Percentiles rank a stretch among this genome's conserved stretches.
These are phyloP conservation scores for Suhomyces coccinellae DNA, from an alignment of 1,139 yeast species.

Conservation along the genomic window DNA sequence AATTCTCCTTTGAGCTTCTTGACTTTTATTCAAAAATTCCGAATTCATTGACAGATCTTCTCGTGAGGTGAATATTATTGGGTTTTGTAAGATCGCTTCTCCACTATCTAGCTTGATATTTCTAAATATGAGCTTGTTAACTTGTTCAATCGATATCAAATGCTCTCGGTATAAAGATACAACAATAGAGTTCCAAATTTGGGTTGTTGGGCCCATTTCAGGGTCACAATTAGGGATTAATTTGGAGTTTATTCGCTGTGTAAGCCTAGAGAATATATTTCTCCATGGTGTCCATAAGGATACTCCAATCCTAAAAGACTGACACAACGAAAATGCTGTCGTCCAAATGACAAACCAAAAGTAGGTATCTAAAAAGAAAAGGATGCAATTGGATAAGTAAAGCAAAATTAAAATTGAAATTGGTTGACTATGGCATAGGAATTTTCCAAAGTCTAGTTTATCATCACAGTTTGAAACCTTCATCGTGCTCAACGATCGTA, in stretches of 20 bases:
- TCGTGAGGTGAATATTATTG: slow-evolving; percentile 71
- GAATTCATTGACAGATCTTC: slow-evolving; percentile 53
- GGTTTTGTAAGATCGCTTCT: slow-evolving; percentile 42
- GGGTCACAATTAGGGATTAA: slow-evolving; percentile 36
- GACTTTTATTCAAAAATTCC: slow-evolving; percentile 52
- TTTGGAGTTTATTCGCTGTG: slow-evolving; percentile 55
- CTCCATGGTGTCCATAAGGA: slow-evolving; percentile 89
- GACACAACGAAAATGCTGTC: slow-evolving; percentile 65
- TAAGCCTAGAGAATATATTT: slow-evolving; percentile 71
- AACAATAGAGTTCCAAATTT: slow-evolving; percentile 78
- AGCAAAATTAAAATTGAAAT: slow-evolving; percentile 55
- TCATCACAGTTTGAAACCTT: slow-evolving; percentile 63
- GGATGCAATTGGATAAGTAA: slow-evolving; percentile 63
- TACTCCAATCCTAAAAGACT: slow-evolving; percentile 73
- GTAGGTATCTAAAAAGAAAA: slow-evolving; percentile 83
- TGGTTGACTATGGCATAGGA: slow-evolving; percentile 63
- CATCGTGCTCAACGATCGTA: slow-evolving; percentile 63
- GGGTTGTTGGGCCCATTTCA: slow-evolving; percentile 50
- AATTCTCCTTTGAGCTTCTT: slow-evolving; percentile 79
- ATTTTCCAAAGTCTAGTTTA: slow-evolving; percentile 49
- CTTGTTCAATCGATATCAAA: slow-evolving; percentile 70
- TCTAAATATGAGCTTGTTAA: slow-evolving; percentile 58
- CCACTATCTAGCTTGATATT: slow-evolving; percentile 13
- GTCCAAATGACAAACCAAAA: slow-evolving; percentile 87
- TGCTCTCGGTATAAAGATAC: slow-evolving; percentile 79